These are phyloP conservation scores for Musa itinerans DNA, from an alignment of 176 grass and related monocot species.

Conservation along the genomic window DNA sequence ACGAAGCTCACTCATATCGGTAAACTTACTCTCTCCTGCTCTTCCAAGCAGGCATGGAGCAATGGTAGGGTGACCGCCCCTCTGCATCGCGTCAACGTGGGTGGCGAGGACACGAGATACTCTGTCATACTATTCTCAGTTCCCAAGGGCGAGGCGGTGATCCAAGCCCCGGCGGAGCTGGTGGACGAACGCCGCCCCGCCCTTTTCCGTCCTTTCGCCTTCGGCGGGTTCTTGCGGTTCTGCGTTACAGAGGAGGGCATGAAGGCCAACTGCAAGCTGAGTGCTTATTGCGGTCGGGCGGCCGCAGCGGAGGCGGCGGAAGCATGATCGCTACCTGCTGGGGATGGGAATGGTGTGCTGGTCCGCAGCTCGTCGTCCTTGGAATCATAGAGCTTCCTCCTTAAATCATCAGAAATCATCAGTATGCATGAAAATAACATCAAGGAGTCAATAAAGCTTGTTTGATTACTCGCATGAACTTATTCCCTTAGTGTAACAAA, in stretches of 20 bases:
- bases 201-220: constrained; percentile 34
- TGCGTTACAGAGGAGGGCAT: constrained; percentile 36
- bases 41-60: constrained; percentile 46
- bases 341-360: too few relatives aligned
- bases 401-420: too few relatives aligned
- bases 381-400: too few relatives aligned
- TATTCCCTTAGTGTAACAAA: too few relatives aligned
- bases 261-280: constrained; percentile 37
- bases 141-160: constrained; percentile 2
- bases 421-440: too few relatives aligned
- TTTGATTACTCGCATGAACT: too few relatives aligned
- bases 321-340: too few relatives aligned
- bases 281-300: constrained; percentile 24
- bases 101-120: constrained; percentile 36
- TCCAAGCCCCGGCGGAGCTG: constrained; percentile 35
- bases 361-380: too few relatives aligned
- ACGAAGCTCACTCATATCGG: too few relatives aligned
- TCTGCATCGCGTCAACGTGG: constrained; percentile 38
- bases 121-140: constrained; percentile 52
- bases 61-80: constrained; percentile 39
- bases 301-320: too few relatives aligned
- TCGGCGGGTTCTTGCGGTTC: constrained; percentile 34
- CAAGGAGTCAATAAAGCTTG: too few relatives aligned
- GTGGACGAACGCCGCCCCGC: constrained; percentile 44
- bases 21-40: background rate